These are phyloP conservation scores for Paratinospora sagittata DNA, from an alignment of 164 flowering plant species.

Conservation along the genomic window DNA sequence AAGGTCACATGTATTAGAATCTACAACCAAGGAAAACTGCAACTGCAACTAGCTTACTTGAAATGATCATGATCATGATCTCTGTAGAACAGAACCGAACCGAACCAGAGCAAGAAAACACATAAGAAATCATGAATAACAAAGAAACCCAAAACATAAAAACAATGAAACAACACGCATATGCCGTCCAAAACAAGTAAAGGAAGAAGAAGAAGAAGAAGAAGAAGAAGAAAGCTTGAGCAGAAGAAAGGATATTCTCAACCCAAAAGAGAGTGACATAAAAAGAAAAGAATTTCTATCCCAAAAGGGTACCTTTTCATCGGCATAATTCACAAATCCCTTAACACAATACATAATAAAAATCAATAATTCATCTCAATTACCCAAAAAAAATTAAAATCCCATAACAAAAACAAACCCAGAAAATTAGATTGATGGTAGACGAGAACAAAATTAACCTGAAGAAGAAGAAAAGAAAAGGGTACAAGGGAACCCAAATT, in stretches of 20 bases:
- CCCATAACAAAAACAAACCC: neutral
- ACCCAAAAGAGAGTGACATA: no score
- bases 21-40: no score
- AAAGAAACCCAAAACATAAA: neutral
- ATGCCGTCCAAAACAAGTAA: neutral
- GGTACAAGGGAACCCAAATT: no score
- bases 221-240: no score
- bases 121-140: neutral
- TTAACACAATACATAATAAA: neutral
- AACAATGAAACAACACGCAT: conserved; percentile 4
- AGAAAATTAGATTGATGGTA: no score
- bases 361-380: conserved; percentile 6
- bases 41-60: no score
- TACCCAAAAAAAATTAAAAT: neutral
- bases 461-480: no score
- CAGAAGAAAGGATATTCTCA: no score
- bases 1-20: no score
- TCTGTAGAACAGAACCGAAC: neutral
- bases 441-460: no score
- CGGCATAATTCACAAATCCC: conserved; percentile 2
- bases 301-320: conserved; percentile 14
- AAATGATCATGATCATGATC: neutral
- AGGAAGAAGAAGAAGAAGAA: neutral
- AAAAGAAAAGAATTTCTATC: no score
- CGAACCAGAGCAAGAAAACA: neutral